Base-by-base conservation (phyloP, 352 stramenopile species). In the Phytopythium chamaehyphon region DNA sequence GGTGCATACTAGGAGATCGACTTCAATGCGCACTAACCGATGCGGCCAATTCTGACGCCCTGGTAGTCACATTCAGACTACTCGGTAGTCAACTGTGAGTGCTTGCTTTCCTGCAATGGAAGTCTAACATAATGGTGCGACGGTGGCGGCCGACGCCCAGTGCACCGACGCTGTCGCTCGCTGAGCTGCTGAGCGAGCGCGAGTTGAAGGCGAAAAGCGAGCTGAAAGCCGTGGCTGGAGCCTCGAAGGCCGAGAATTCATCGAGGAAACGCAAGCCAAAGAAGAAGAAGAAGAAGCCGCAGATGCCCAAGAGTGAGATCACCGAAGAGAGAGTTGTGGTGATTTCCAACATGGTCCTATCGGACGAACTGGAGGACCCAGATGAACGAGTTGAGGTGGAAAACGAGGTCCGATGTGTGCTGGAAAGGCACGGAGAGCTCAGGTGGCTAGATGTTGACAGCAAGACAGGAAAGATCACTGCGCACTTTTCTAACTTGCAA, bases 1-100 rank as follows among this genome's bases (percentile, higher is more conserved):
- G 40, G 26, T 49, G 63, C 64, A 69, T 70, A 38, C n/a, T n/a
- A n/a, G n/a, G n/a, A n/a, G n/a, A n/a, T 28, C 23, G 37, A 36
- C 44, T 56, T 53, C 45, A 51, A 51, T 10, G n/a, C 9, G 23
- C 26, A 26, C n/a, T n/a, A n/a, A n/a, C n/a, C n/a, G n/a, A n/a
- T n/a, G n/a, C n/a, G n/a, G n/a, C n/a, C n/a, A n/a, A n/a, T n/a
- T n/a, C n/a, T n/a, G n/a, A n/a, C n/a, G n/a, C n/a, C n/a, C 1
- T 45, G 22, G 37, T 47, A 16, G 36, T 36, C 14, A 21, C 19
- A 6, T n/a, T n/a, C n/a, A n/a, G n/a, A n/a, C n/a, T n/a, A n/a
- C n/a, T n/a, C n/a, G n/a, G n/a, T n/a, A n/a, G n/a, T n/a, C n/a
- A n/a, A n/a, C n/a, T n/a, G n/a, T n/a, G n/a, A n/a, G n/a, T n/a